Base-by-base conservation (phyloP, 805 yeast genomes). In the Candida oleophila region DNA sequence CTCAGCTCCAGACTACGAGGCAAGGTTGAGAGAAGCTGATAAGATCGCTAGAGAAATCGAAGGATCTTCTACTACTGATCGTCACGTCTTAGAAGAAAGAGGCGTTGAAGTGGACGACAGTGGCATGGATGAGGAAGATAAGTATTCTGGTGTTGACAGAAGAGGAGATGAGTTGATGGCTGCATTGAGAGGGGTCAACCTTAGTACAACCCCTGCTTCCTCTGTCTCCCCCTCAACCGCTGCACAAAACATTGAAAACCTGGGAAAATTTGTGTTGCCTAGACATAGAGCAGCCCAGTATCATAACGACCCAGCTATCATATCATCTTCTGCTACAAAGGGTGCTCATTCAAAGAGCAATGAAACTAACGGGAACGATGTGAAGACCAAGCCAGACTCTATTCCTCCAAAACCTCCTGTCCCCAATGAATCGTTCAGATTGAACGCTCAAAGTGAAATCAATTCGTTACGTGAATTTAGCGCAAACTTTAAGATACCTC, bases 81-180 rank as follows among this genome's bases (percentile, higher is more conserved):
- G 80, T 22, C 98, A 94, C 62, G 52, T 91, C 21, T 92, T 96
- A 51, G 99, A 92, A 63, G 99, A 92, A 65, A 82, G 99, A 64
- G 96, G 96, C 21, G 51, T 82, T 14, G 58, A 64, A 15, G 78
- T 86, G 34, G 96, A 88, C 61, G 96, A 88, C 59, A 80, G 87
- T 49, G 96, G 96, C 15, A 54, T 88, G 55, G 98, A 94, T 65
- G 99, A 94, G 69, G 99, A 94, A 65, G 97, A 91, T 65, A 87
- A 87, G 66, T 94, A 91, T 61, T 89, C 97, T 3, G 97, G 97
- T 43, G 99, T 90, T 39, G 83, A 78, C 48, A 80, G 94, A 58
- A 73, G 82, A 47, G 79, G 78, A 22, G 70, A 65, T 40, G 78
- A 73, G 45, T 64, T 75, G 47, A 72, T 74, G 75, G 79, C 78